Conservation (phyloP, 805 yeast genomes). For the Wickerhamiella cacticola region DNA sequence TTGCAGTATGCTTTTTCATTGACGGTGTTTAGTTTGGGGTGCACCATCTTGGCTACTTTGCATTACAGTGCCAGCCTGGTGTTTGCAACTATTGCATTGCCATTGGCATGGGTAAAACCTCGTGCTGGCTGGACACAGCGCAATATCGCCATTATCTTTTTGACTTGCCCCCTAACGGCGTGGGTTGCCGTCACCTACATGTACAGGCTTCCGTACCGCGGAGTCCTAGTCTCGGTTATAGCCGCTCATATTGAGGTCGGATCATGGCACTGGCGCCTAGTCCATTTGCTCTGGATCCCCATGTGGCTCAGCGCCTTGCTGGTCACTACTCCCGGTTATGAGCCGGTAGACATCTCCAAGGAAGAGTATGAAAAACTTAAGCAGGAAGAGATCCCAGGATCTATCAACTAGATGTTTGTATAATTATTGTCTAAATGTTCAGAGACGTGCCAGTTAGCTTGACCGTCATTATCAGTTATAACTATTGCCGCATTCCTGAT, state of each 20-base stretch:
- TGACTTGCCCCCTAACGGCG: slow-evolving; percentile 38
- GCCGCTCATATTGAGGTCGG: slow-evolving; percentile 57
- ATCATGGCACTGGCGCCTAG: slow-evolving; percentile 76
- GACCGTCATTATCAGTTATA: no score
- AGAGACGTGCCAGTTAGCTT: no score
- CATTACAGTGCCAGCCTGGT: slow-evolving; percentile 72
- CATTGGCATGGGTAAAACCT: slow-evolving; percentile 52
- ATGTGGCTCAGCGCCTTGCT: slow-evolving; percentile 44
- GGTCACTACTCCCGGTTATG: slow-evolving; percentile 2
- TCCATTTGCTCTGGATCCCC: slow-evolving; percentile 71
- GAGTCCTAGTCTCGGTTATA: slow-evolving; percentile 41
- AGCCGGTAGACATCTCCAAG: slow-evolving; percentile 2
- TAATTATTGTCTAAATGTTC: no score
- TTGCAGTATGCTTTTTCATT: slow-evolving; percentile 34
- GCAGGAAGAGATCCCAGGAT: slow-evolving; percentile 4
- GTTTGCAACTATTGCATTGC: slow-evolving; percentile 60
- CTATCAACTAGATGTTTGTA: not conserved
- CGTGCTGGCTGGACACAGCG: slow-evolving; percentile 14
- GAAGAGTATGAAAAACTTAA: slow-evolving; percentile 11
- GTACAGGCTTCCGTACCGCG: slow-evolving; percentile 29
- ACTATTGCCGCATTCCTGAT: no score
- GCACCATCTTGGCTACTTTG: slow-evolving; percentile 63
- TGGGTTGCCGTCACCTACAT: slow-evolving; percentile 27
- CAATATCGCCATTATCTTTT: slow-evolving; percentile 22
- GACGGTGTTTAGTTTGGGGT: slow-evolving; percentile 51